Conservation (phyloP, 768 basidiomycete species). For the Astraeus odoratus region DNA sequence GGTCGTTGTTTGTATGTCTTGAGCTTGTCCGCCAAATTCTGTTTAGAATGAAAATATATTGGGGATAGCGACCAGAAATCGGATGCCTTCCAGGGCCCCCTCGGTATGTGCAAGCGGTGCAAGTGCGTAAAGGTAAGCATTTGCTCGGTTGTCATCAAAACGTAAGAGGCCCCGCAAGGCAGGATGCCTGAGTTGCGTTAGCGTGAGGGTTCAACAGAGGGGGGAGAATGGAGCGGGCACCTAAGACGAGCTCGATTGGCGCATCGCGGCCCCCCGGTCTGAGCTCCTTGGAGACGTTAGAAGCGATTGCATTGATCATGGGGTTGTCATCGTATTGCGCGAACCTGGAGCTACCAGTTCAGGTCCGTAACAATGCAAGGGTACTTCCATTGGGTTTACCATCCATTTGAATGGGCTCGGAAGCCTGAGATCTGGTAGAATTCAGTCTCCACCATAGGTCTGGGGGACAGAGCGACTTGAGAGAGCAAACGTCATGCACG, state of each 20-base stretch:
- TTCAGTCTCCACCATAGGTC: not conserved
- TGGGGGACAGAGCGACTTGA: too few relatives aligned
- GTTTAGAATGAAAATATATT: constrained; percentile 30
- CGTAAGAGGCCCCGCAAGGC: constrained; percentile 36
- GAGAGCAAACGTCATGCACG: too few relatives aligned
- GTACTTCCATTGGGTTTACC: constrained; percentile 7
- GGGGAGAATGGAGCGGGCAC: constrained; percentile 18
- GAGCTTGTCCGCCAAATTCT: constrained; percentile 34
- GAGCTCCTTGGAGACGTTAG: constrained; percentile 24
- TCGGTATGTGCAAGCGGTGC: constrained; percentile 12
- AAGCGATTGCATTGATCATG: constrained; percentile 23
- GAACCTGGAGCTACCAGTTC: constrained; percentile 15
- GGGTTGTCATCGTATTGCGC: constrained; percentile 30
- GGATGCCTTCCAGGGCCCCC: constrained; percentile 8
- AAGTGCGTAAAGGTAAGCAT: constrained; percentile 15
- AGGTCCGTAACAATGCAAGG: not conserved
- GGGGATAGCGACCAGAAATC: constrained; percentile 44
- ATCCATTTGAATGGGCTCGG: constrained; percentile 23
- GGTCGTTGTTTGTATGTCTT: constrained; percentile 32
- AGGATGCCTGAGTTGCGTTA: constrained; percentile 33
- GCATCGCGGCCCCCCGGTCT: constrained; percentile 18
- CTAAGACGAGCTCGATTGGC: constrained; percentile 38
- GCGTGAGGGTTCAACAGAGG: not conserved
- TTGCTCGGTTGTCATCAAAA: constrained; percentile 35
- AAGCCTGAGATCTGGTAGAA: constrained; percentile 10